Percentiles rank a stretch among this genome's conserved stretches.
These are phyloP conservation scores for Hypoxylon cercidicola DNA, from an alignment of 495 filamentous ascomycete species.

Conservation along the genomic window DNA sequence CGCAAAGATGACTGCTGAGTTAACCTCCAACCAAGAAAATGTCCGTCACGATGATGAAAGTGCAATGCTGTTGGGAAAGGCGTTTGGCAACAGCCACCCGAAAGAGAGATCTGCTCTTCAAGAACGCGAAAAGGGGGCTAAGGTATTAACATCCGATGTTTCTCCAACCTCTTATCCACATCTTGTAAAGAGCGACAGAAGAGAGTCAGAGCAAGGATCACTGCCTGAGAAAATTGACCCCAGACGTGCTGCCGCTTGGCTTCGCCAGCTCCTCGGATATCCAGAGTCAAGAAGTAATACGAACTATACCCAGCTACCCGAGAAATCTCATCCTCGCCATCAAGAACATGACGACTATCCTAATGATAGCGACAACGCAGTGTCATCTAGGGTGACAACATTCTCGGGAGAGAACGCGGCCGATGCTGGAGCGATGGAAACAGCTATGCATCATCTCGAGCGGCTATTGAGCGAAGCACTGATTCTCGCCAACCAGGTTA, in stretches of 20 bases:
- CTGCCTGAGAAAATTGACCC: conserved; percentile 19
- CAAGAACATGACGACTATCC: conserved; percentile 32
- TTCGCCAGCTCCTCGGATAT: conserved; percentile 43
- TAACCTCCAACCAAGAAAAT: conserved; percentile 31
- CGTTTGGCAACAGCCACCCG: background rate
- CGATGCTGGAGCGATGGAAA: conserved; percentile 36
- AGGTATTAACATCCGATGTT: conserved; percentile 11
- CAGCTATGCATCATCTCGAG: conserved; percentile 57
- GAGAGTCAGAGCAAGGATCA: conserved; percentile 11
- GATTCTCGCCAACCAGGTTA: conserved; percentile 53
- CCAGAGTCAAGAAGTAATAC: conserved; percentile 14
- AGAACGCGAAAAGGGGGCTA: conserved; percentile 7
- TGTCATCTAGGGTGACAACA: conserved; percentile 37
- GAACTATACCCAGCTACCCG: conserved; percentile 43
- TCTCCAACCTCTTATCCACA: conserved; percentile 24
- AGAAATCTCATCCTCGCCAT: conserved; percentile 38
- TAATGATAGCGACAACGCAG: conserved; percentile 31
- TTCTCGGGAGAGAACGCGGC: conserved; percentile 33
- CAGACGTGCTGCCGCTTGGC: conserved; percentile 34
- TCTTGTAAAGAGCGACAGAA: background rate
- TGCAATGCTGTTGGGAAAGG: background rate
- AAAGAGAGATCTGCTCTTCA: conserved; percentile 1
- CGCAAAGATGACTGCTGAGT: conserved; percentile 12
- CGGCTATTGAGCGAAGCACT: conserved; percentile 58
- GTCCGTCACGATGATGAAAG: conserved; percentile 15